Percentiles rank a stretch among this genome's conserved stretches.
These are phyloP conservation scores for Cokeromyces recurvatus DNA, from an alignment of 371 early-diverging fungal species.

Conservation along the genomic window DNA sequence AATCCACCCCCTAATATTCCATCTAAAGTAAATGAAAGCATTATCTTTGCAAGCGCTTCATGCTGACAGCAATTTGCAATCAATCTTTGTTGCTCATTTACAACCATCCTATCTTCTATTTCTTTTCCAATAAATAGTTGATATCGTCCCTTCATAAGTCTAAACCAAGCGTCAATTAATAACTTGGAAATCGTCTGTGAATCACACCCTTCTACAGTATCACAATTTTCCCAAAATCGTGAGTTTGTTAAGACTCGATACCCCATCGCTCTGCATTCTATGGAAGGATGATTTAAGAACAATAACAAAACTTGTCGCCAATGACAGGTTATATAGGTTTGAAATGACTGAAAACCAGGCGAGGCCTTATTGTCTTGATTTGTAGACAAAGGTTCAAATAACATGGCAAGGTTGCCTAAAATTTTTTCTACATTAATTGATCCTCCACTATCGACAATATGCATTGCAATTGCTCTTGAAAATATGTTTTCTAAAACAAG, in stretches of 20 bases:
- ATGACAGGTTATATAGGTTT: slow-evolving; percentile 23
- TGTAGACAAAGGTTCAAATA: slow-evolving; percentile 21
- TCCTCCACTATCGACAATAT: slow-evolving; percentile 34
- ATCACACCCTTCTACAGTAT: slow-evolving; percentile 6
- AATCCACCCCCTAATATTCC: slow-evolving; percentile 32
- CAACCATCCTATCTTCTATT: too few species aligned
- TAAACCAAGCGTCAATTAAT: slow-evolving; percentile 40
- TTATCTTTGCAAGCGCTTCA: slow-evolving; percentile 18
- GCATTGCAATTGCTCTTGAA: slow-evolving; percentile 39
- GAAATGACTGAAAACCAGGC: slow-evolving; percentile 28
- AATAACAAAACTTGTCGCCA: slow-evolving; percentile 38
- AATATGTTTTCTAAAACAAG: slow-evolving; percentile 30
- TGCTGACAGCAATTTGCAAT: slow-evolving; percentile 29
- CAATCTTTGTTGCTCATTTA: slow-evolving; percentile 23
- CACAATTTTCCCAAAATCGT: slow-evolving; percentile 24
- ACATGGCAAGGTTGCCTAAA: slow-evolving; percentile 28
- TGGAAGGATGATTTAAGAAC: slow-evolving; percentile 42
- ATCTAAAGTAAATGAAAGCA: slow-evolving; percentile 24
- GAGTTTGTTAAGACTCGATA: slow-evolving; percentile 32
- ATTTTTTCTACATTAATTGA: slow-evolving; percentile 36
- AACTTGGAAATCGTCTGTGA: slow-evolving; percentile 14
- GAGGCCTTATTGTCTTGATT: background rate
- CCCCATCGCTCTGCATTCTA: slow-evolving; percentile 36
- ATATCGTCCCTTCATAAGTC: slow-evolving; percentile 34
- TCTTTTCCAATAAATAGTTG: too few species aligned